Evolutionary conservation across 441 rosid species (phyloP).

Genomic region (Erysimum cheiri): DNA sequence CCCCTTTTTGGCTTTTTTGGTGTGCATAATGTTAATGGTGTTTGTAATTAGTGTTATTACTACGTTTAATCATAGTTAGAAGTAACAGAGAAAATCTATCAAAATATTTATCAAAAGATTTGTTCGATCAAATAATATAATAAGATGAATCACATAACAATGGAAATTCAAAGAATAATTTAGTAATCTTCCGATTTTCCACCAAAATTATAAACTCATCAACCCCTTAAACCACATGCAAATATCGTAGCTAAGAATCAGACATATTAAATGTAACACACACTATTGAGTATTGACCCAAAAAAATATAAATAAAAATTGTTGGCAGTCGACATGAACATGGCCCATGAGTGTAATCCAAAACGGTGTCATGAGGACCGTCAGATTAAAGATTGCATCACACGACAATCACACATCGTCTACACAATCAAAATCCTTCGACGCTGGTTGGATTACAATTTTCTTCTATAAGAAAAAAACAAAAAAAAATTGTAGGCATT

Average conservation of each 20-base stretch:
- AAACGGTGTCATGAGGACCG: conserved; percentile 27
- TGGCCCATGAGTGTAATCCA: conserved; percentile 36
- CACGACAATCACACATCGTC: conserved; percentile 39
- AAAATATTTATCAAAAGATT: not conserved
- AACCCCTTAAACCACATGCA: no score
- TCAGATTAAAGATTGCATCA: conserved; percentile 42
- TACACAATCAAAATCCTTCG: conserved; percentile 35
- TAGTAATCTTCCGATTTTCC: no score
- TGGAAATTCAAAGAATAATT: no score
- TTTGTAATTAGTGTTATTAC: conserved; percentile 7
- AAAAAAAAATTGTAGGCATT: not conserved
- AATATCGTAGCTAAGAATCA: no score
- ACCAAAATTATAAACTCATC: no score
- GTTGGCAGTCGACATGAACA: conserved; percentile 37
- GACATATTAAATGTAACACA: no score
- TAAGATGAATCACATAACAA: not conserved
- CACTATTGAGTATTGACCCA: no score
- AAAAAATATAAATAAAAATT: not conserved
- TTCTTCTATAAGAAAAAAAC: not conserved
- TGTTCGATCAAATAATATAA: not conserved
- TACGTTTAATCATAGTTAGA: not conserved
- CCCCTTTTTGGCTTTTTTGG: conserved; percentile 10
- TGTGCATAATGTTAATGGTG: conserved; percentile 28
- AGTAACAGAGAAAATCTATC: not conserved
- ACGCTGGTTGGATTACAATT: conserved; percentile 29